Conservation (phyloP, 2,329 filamentous ascomycete genomes). For the Tolypocladium amazonense region DNA sequence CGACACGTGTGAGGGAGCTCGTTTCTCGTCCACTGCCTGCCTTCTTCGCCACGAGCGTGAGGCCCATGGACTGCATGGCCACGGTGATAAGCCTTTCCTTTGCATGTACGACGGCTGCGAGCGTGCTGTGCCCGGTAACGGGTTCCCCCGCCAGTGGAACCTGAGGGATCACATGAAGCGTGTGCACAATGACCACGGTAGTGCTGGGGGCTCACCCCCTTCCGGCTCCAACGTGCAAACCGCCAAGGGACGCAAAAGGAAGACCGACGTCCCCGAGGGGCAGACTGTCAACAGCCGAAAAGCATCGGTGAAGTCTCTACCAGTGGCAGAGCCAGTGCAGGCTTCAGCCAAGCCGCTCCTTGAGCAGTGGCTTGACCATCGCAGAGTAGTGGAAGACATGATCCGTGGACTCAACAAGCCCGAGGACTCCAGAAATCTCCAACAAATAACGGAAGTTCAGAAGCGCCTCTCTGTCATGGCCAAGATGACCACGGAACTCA, state of each 20-base stretch:
- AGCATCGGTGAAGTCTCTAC: constrained; percentile 31
- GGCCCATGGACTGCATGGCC: constrained; percentile 90
- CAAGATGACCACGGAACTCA: constrained; percentile 30
- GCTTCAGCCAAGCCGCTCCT: constrained; percentile 28
- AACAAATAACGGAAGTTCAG: constrained; percentile 41
- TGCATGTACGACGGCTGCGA: constrained; percentile 86
- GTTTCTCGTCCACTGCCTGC: constrained; percentile 92
- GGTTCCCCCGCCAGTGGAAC: constrained; percentile 94
- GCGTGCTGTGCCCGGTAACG: constrained; percentile 68
- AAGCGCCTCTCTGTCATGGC: constrained; percentile 40
- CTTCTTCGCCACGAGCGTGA: constrained; percentile 91
- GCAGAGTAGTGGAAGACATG: constrained; percentile 50
- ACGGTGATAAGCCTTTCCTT: constrained; percentile 84
- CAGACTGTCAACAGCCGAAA: constrained; percentile 33
- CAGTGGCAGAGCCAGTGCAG: constrained; percentile 21
- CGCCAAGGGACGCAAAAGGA: constrained; percentile 46
- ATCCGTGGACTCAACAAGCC: constrained; percentile 38
- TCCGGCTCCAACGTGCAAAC: constrained; percentile 18
- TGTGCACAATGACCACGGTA: constrained; percentile 61
- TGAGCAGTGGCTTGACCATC: constrained; percentile 51
- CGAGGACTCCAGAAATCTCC: constrained; percentile 40
- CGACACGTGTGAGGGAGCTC: constrained; percentile 68
- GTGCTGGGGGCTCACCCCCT: constrained; percentile 29
- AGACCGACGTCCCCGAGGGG: constrained; percentile 38
- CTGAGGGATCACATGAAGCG: constrained; percentile 94